A percentile compares a stretch with the other conserved stretches of the same genome.
These are phyloP conservation scores for Aspergillus uvarum DNA, from an alignment of 2,329 filamentous ascomycete genomes.

Conservation along the genomic window DNA sequence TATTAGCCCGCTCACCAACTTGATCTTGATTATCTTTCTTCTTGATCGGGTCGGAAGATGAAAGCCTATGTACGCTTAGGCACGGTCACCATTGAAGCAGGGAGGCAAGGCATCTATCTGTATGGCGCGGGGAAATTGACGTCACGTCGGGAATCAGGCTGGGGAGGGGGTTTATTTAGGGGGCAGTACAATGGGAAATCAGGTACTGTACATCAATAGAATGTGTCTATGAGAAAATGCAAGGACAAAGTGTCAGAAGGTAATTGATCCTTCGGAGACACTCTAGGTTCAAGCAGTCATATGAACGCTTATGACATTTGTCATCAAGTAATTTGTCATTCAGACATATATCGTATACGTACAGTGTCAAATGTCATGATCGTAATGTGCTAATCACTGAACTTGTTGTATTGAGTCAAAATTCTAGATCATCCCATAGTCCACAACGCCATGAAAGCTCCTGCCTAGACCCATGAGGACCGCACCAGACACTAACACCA, in stretches of 20 bases:
- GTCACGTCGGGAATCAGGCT: too few species aligned
- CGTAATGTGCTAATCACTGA: slow-evolving; percentile 13
- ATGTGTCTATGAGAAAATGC: too few species aligned
- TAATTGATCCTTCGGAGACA: neutral
- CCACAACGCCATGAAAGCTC: slow-evolving; percentile 23
- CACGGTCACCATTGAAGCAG: slow-evolving; percentile 47
- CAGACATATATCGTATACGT: slow-evolving; percentile 26
- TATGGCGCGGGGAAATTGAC: too few species aligned
- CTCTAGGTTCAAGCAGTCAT: neutral
- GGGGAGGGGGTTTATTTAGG: too few species aligned
- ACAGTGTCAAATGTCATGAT: slow-evolving; percentile 17
- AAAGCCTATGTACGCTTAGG: slow-evolving; percentile 56
- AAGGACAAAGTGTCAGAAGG: neutral
- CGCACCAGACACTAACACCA: slow-evolving; percentile 23
- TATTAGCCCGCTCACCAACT: slow-evolving; percentile 47
- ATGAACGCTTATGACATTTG: neutral
- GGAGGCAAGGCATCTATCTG: too few species aligned
- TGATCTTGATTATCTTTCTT: slow-evolving; percentile 56
- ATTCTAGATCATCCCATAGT: slow-evolving; percentile 23
- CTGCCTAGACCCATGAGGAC: slow-evolving; percentile 24
- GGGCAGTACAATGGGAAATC: too few species aligned
- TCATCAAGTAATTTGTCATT: slow-evolving; percentile 26
- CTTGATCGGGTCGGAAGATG: slow-evolving; percentile 55
- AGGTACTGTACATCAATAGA: too few species aligned
- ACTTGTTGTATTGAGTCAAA: slow-evolving; percentile 19